Conservation (phyloP, 2,329 filamentous ascomycete genomes). For the Curvularia lunata region DNA sequence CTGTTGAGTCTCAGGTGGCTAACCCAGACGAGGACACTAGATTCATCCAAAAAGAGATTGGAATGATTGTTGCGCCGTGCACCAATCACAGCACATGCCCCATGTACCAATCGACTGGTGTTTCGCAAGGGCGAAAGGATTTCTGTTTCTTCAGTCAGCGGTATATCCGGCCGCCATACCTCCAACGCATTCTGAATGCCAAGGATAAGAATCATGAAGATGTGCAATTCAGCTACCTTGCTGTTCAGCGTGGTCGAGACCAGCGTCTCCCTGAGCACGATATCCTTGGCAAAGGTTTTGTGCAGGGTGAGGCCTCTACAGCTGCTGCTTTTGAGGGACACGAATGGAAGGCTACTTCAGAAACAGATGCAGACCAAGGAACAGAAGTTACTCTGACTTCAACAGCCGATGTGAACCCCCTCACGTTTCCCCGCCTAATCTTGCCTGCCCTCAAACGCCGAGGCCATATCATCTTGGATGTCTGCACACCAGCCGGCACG, state of each 20-base stretch:
- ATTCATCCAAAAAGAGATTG: constrained; percentile 58
- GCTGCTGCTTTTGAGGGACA: constrained; percentile 75
- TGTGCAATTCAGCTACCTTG: constrained; percentile 87
- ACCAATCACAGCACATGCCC: constrained; percentile 89
- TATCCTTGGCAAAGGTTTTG: constrained; percentile 38
- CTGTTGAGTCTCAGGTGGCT: constrained; percentile 50
- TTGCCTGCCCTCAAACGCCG: constrained; percentile 83
- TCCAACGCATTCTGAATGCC: constrained; percentile 76
- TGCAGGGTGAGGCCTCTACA: constrained; percentile 64
- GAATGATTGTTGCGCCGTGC: constrained; percentile 72
- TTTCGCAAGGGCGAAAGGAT: constrained; percentile 78
- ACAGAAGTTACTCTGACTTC: constrained; percentile 38
- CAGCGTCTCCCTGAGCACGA: constrained; percentile 52
- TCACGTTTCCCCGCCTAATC: constrained; percentile 78
- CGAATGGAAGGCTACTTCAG: constrained; percentile 45
- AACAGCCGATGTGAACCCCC: constrained; percentile 53
- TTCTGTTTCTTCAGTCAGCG: constrained; percentile 91
- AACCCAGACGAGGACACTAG: constrained; percentile 47
- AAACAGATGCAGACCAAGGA: constrained; percentile 20
- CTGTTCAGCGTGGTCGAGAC: constrained; percentile 77
- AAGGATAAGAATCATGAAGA: constrained; percentile 84
- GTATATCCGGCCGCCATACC: constrained; percentile 81
- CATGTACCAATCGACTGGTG: constrained; percentile 79
- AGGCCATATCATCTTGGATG: constrained; percentile 85
- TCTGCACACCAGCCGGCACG: constrained; percentile 84